A percentile compares a stretch with the other conserved stretches of the same genome.
Evolutionary conservation across 2,329 filamentous ascomycete genomes (phyloP).

Genomic region (Colletotrichum agaves): DNA sequence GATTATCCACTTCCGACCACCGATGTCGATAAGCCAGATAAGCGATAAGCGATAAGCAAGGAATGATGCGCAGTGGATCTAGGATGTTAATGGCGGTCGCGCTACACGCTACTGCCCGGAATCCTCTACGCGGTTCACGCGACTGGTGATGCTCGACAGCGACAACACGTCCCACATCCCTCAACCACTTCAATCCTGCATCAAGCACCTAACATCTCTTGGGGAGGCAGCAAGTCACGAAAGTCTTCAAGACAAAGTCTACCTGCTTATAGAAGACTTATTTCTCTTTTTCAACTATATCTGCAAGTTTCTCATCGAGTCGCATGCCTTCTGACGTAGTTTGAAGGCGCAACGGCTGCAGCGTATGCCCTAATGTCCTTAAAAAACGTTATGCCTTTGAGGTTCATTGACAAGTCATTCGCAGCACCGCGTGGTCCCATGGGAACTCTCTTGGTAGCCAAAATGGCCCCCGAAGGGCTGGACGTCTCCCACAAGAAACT

Average conservation of each 20-base stretch:
- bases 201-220: neutral
- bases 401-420: neutral
- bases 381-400: neutral
- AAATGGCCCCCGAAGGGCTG: conserved; percentile 56
- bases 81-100: conserved; percentile 35
- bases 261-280: neutral
- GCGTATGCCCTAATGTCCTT: conserved; percentile 16
- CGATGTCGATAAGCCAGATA: conserved; percentile 12
- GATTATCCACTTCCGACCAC: neutral
- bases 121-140: conserved; percentile 28
- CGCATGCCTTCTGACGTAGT: conserved; percentile 36
- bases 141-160: conserved; percentile 20
- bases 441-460: conserved; percentile 54
- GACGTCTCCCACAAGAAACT: conserved; percentile 56
- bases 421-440: conserved; percentile 44
- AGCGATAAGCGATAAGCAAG: neutral
- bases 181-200: conserved; percentile 8
- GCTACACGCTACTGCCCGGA: conserved; percentile 28
- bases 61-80: neutral
- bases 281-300: neutral
- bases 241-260: neutral
- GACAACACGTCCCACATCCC: conserved; percentile 14
- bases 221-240: neutral
- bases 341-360: conserved; percentile 24
- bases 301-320: neutral